Base-by-base conservation (phyloP, 371 early-diverging fungal genomes). In the Thermomucor indicae-seudaticae region DNA sequence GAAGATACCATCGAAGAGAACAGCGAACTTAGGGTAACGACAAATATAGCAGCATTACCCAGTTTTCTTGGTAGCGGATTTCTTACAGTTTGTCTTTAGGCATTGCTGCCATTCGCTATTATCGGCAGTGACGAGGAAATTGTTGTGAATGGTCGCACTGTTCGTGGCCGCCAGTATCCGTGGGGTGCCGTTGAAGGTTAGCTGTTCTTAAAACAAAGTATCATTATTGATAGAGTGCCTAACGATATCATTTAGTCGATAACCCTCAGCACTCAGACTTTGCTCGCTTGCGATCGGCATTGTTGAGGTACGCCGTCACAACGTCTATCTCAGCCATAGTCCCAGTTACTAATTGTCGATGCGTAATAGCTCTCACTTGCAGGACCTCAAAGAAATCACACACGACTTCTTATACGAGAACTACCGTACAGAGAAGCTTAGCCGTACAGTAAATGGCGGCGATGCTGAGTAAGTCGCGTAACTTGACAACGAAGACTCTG, bases 121-220 rank as follows among this genome's bases (percentile, higher is more conserved):
- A 90, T 99, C 47, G 99, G 99, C 14, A 86, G 90, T 60, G 96
- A 97, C 43, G 95, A 96, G 53, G 94, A 92, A 47, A 86, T 94
- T 40, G 74, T 72, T 11, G 77, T 90, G 20, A 90, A 89, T 42
- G 86, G 84, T 29, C 79, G 81, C 43, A 57, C 66, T 19, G 85
- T 97, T 25, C 86, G 99, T 40, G 98, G 96, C 47, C 85, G 99
- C 46, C 93, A 88, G 61, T 99, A 99, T 67, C 97, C 96, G n/a
- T 99, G 99, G 99, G 99, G 99, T 60, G 83, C 93, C 47, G 95
- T 99, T 28, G 96, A 98, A 72, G 72, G 73, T 73, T 61, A 35
- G 37, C n/a, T n/a, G n/a, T n/a, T n/a, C n/a, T n/a, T n/a, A n/a
- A n/a, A n/a, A n/a, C n/a, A n/a, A n/a, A n/a, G n/a, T n/a, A n/a